phyloP scores from a whole-genome alignment of 2,329 filamentous ascomycete genomes.

The Colletotrichum plurivorum region DNA sequence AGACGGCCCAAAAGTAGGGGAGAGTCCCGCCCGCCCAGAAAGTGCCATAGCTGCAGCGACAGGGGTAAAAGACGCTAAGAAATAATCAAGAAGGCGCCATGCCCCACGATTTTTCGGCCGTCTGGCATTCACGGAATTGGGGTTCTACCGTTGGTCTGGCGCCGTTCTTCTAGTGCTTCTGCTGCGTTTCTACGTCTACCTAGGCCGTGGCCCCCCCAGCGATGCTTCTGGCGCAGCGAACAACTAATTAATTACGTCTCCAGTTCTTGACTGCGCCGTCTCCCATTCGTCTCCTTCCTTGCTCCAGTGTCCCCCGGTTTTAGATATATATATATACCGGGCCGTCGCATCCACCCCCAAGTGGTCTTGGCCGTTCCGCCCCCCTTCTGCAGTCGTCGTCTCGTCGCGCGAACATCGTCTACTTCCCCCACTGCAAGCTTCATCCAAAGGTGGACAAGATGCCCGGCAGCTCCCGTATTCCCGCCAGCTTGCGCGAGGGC shows the following conservation, averaged over 20 bases:
- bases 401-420: slow-evolving; percentile 28
- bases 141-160: slow-evolving; percentile 13
- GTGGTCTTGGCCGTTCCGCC: background rate
- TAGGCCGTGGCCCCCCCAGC: background rate
- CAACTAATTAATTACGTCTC: slow-evolving; percentile 12
- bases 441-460: slow-evolving; percentile 54
- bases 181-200: background rate
- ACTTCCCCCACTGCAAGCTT: slow-evolving; percentile 26
- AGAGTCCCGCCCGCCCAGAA: slow-evolving; percentile 3
- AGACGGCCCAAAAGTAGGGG: slow-evolving; percentile 11
- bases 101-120: slow-evolving; percentile 40
- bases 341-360: slow-evolving; percentile 24
- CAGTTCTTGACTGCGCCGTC: slow-evolving; percentile 24
- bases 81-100: slow-evolving; percentile 43
- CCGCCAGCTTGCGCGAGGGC: slow-evolving; percentile 78
- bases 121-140: slow-evolving; percentile 26
- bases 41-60: slow-evolving; percentile 28
- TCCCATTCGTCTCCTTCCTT: slow-evolving; percentile 22
- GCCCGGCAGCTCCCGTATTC: slow-evolving; percentile 79
- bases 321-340: slow-evolving; percentile 31
- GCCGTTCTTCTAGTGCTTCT: slow-evolving; percentile 6
- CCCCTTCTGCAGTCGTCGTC: slow-evolving; percentile 13
- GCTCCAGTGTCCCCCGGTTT: slow-evolving; percentile 6
- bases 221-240: slow-evolving; percentile 6
- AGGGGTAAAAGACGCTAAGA: slow-evolving; percentile 39